Conservation (phyloP, 805 yeast genomes). For the Suhomyces sp. region DNA sequence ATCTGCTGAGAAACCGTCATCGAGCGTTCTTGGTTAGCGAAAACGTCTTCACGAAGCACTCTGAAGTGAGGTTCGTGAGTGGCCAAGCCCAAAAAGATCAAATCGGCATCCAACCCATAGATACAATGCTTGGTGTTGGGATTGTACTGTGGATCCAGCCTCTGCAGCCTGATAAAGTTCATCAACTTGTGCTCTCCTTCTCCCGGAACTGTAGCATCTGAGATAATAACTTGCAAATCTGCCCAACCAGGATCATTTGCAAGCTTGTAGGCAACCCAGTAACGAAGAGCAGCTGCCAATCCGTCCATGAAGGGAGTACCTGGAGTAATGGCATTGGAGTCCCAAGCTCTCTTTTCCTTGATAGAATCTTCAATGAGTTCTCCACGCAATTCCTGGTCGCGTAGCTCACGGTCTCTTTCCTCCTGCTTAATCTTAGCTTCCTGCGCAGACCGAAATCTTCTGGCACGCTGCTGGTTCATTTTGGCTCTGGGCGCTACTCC, state of each 20-base stretch:
- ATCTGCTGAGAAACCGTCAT: constrained; percentile 48
- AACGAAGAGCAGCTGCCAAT: constrained; percentile 75
- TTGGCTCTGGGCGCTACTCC: constrained; percentile 99
- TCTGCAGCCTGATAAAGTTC: constrained; percentile 90
- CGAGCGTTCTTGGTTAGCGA: constrained; percentile 64
- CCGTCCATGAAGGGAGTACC: constrained; percentile 98
- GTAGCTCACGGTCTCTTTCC: constrained; percentile 60
- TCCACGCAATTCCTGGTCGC: constrained; percentile 61
- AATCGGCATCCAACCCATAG: constrained; percentile 96
- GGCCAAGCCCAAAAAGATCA: constrained; percentile 91
- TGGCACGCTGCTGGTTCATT: constrained; percentile 94
- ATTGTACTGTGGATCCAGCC: constrained; percentile 80
- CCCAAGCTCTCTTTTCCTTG: constrained; percentile 80
- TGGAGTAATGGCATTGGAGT: constrained; percentile 94
- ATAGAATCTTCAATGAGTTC: constrained; percentile 73
- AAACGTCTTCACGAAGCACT: constrained; percentile 93
- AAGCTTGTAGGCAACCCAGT: constrained; percentile 90
- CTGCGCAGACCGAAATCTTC: constrained; percentile 88
- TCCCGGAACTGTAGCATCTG: constrained; percentile 97
- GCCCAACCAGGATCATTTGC: constrained; percentile 93
- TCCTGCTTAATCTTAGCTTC: constrained; percentile 81
- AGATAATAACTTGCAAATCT: constrained; percentile 78
- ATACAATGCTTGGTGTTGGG: constrained; percentile 96
- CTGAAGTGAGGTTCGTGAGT: constrained; percentile 97
- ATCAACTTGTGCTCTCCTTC: constrained; percentile 99